Conservation (phyloP, 129 eudicot genomes). For the Ambrosia trifida region DNA sequence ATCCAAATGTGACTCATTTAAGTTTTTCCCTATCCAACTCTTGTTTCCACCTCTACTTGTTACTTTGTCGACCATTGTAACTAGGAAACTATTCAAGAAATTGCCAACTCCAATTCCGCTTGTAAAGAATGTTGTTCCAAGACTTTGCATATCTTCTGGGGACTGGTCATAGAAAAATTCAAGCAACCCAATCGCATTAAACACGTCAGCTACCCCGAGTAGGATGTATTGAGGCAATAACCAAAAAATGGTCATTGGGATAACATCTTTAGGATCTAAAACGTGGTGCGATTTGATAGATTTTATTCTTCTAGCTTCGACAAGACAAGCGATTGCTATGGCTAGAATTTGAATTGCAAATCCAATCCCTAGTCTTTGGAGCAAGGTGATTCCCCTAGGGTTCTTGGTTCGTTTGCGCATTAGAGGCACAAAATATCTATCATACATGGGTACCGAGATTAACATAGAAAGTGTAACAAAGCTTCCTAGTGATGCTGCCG, state of each 20-base stretch:
- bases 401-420: conserved; percentile 64
- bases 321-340: conserved; percentile 58
- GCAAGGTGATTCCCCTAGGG: conserved; percentile 85
- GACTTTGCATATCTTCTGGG: conserved; percentile 89
- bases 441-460: conserved; percentile 66
- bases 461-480: conserved; percentile 77
- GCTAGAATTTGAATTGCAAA: conserved; percentile 69
- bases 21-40: conserved; percentile 83
- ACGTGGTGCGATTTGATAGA: conserved; percentile 42
- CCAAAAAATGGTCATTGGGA: conserved; percentile 74
- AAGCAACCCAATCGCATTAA: conserved; percentile 70
- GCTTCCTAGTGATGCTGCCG: conserved; percentile 86
- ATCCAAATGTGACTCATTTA: conserved; percentile 78
- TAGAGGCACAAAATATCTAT: conserved; percentile 63
- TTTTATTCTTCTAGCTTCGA: conserved; percentile 60
- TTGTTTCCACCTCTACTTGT: conserved; percentile 55
- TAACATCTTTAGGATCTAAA: conserved; percentile 34
- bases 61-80: conserved; percentile 67
- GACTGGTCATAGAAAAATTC: conserved; percentile 96
- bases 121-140: conserved; percentile 86
- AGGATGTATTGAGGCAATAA: conserved; percentile 76
- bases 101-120: conserved; percentile 84
- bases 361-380: conserved; percentile 79
- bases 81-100: conserved; percentile 74
- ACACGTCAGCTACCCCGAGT: conserved; percentile 80